A percentile compares a stretch with the other conserved stretches of the same genome.
These are phyloP conservation scores for Aspergillus homomorphus DNA, from an alignment of 495 filamentous ascomycete genomes.

Conservation along the genomic window DNA sequence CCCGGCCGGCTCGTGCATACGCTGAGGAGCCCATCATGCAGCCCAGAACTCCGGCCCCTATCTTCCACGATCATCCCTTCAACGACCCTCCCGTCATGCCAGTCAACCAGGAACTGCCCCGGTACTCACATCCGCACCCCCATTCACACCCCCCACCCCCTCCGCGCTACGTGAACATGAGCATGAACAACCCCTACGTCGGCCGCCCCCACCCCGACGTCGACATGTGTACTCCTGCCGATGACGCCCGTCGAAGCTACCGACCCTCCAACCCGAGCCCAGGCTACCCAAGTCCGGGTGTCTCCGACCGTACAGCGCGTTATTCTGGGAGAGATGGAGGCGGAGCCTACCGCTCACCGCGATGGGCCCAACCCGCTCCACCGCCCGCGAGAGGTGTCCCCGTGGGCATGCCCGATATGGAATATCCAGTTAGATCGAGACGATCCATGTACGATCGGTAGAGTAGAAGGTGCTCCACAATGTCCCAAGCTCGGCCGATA, in stretches of 20 bases:
- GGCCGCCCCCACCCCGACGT: constrained; percentile 14
- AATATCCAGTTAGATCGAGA: constrained; percentile 7
- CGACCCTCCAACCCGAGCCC: constrained; percentile 5
- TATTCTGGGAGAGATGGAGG: neutral
- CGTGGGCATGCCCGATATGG: constrained; percentile 12
- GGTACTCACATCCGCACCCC: constrained; percentile 20
- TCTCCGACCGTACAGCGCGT: neutral
- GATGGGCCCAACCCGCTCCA: constrained; percentile 5
- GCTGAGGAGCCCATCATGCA: constrained; percentile 25
- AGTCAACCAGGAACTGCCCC: constrained; percentile 20
- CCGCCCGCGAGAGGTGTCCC: constrained; percentile 5
- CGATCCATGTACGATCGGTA: constrained; percentile 18
- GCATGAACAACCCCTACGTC: constrained; percentile 10
- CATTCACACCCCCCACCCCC: constrained; percentile 6
- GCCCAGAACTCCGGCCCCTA: constrained; percentile 24
- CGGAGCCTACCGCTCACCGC: neutral
- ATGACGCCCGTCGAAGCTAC: constrained; percentile 13
- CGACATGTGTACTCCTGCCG: constrained; percentile 8
- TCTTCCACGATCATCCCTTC: constrained; percentile 35
- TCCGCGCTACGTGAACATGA: constrained; percentile 20
- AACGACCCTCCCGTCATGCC: constrained; percentile 27
- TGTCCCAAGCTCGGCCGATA: neutral
- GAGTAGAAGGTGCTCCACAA: neutral
- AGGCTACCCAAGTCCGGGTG: neutral
- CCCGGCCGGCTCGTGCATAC: constrained; percentile 15